Percentiles rank a stretch among this genome's conserved stretches.
phyloP scores from a whole-genome alignment of 176 grass and related monocot genomes.

The Phoenix roebelenii region DNA sequence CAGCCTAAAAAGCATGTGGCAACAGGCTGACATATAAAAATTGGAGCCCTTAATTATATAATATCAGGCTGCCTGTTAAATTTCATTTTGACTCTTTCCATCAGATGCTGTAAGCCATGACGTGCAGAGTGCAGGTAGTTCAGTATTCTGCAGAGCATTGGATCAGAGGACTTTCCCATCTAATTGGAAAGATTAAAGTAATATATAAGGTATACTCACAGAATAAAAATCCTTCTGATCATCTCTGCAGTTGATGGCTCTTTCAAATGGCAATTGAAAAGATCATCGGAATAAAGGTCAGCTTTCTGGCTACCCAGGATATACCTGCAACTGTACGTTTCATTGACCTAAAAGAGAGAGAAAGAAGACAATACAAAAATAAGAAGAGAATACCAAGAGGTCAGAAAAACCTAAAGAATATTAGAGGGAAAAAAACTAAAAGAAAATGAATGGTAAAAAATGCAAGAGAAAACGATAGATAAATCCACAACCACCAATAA shows the following conservation, averaged over 20 bases:
- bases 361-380: slow-evolving; percentile 6
- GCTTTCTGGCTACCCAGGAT: slow-evolving; percentile 66
- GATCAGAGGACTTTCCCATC: no score
- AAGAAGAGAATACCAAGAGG: slow-evolving; percentile 6
- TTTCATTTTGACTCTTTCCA: no score
- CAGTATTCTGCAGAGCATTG: no score
- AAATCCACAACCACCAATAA: no score
- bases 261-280: slow-evolving; percentile 73
- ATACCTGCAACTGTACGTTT: slow-evolving; percentile 86
- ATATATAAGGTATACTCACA: slow-evolving; percentile 43
- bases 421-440: background rate
- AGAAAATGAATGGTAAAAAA: background rate
- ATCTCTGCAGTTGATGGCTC: slow-evolving; percentile 63
- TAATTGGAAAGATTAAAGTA: background rate
- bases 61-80: no score
- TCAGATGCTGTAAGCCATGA: no score
- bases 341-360: slow-evolving; percentile 61
- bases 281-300: slow-evolving; percentile 59
- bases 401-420: background rate
- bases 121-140: no score
- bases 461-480: no score
- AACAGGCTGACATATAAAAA: no score
- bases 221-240: slow-evolving; percentile 62
- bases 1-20: no score
- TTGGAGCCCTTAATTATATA: no score